Conservation (phyloP, 768 basidiomycete genomes). For the Trametes meyenii region DNA sequence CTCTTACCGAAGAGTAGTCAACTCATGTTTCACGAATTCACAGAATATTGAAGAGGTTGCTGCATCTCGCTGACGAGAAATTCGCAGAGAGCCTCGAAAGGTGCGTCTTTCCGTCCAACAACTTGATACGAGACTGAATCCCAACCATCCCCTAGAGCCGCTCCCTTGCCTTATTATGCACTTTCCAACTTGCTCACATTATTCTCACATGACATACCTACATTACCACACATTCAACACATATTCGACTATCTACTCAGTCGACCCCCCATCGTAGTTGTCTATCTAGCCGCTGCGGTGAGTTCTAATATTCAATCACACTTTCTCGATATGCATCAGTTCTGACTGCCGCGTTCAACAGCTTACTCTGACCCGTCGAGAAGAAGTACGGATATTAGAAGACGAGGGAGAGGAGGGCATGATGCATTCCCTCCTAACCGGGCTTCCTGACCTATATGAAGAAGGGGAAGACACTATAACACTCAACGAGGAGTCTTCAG, state of each 20-base stretch:
- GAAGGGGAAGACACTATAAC: conserved; percentile 30
- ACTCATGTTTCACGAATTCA: neutral
- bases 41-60: conserved; percentile 75
- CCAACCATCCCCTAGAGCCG: conserved; percentile 45
- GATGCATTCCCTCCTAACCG: conserved; percentile 73
- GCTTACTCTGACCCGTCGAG: conserved; percentile 76
- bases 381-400: conserved; percentile 61
- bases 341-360: conserved; percentile 32
- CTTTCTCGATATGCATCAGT: neutral
- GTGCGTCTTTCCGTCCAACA: conserved; percentile 40
- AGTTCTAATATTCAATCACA: conserved; percentile 32
- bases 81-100: conserved; percentile 70
- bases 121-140: neutral
- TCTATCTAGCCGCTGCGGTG: conserved; percentile 86
- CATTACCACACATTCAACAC: conserved; percentile 86
- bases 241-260: conserved; percentile 89
- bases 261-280: conserved; percentile 76
- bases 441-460: conserved; percentile 62
- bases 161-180: conserved; percentile 86
- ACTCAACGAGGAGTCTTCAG: conserved; percentile 6
- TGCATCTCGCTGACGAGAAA: conserved; percentile 69
- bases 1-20: neutral
- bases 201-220: conserved; percentile 91
- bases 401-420: conserved; percentile 79
- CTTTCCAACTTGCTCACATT: conserved; percentile 89